Evolutionary conservation across 2,329 filamentous ascomycete genomes (phyloP), one percentile per base, ranked within the genome.

Genomic region (Trichoderma sp.): DNA sequence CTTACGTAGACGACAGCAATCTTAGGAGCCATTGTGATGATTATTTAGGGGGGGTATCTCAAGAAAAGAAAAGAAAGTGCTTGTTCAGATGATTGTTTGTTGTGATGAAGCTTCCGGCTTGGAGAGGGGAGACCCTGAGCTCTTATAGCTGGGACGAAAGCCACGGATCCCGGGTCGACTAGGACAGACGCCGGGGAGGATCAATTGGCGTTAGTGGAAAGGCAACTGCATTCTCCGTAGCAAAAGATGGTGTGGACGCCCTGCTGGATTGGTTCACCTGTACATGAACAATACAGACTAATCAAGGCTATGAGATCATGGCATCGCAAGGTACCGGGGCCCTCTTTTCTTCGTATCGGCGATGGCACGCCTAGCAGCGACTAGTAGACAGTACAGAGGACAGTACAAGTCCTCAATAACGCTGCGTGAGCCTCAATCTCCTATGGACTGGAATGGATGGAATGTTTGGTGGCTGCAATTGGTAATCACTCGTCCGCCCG

Each of bases 1-100:
- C 91, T 74, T 85, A 94, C 92, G 80, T 89, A 96, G 79, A 97
- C 88, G 82, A 97, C 95, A 75, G 93, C 93, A 78, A 97, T 87
- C 85, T 92, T 96, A 80, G 92, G 92, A 83, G 92, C 92, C 93
- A 97, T 96, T 76, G 75, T 86, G 84, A 70, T 63, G 70, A 67
- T 68, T 68, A 56, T 59, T 15, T 65, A 10, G 17, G 45, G 34
- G 56, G 64, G 64, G 64, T 60, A 67, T 67, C 56, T 67, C 15
- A 34, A 59, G 52, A 48, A 48, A 68, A 50, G 56, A 67, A 22
- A 67, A 52, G 50, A 50, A 27, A 13, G 13, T 61, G 50, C 54
- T 59, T 64, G 58, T 52, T 61, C 42, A 35, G 45, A 37, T 22
- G 29, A 45, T 12, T 67, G 64, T 25, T 54, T 42, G 48, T n/a